Evolutionary conservation across 768 basidiomycete species (phyloP), one percentile per base, ranked within the genome.

Genomic region (Hebeloma cylindrosporum): DNA sequence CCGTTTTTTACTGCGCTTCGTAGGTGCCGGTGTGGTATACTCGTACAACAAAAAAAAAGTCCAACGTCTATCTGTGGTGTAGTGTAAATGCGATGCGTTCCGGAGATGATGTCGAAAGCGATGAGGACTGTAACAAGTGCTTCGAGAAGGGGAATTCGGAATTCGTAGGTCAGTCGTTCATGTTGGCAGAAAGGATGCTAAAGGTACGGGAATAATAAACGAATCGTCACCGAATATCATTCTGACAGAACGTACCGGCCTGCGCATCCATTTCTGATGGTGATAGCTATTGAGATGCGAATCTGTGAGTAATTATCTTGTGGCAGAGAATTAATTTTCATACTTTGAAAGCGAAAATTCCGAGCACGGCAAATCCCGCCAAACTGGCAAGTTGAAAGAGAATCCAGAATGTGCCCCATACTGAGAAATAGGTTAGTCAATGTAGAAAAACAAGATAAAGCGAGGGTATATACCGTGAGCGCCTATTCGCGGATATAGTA

Each of bases 381-480:
- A 94, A 75, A 7, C 83, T 80, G 1, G 75, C 79, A 21, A 87
- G 55, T 56, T 90, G 82, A 64, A 93, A 93, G 4, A 85, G 43
- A 41, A 93, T 81, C 93, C 92, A 95, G 37, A 89, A 67, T 6
- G 80, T 68, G 5, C 88, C 91, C 93, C 93, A 95, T 33, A 84
- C 90, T 91, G 56, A 40, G 14, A 27, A 39, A 34, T 22, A 21
- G 18, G 29, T 40, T 8, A 36, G 34, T 23, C 18, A 31, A 16
- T 14, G 17, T n/a, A 9, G 23, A 47, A 43, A 22, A 10, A 10
- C 8, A 17, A 33, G 37, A 17, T 14, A 34, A 27, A 47, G 11
- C 32, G 23, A 5, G 9, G 2, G 14, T 25, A 63, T 78, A 48
- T 64, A 88, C 90, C 64, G 58, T 92, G 88, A n/a, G 88, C 75